These are phyloP conservation scores for Plantago coronopus DNA, from an alignment of 305 asterid genomes.

Conservation along the genomic window DNA sequence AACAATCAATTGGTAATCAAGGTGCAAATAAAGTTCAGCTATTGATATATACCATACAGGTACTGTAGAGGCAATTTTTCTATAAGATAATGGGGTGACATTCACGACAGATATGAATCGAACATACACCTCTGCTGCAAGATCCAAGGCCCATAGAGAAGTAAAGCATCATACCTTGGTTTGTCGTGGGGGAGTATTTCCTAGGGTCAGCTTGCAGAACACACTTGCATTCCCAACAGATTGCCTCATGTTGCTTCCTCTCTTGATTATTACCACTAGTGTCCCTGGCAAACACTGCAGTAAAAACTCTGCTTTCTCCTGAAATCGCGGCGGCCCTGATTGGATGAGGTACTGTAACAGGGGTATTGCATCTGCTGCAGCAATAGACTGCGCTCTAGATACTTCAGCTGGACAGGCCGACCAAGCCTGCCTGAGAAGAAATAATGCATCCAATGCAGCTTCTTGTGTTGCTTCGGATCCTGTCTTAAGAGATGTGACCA, in stretches of 20 bases:
- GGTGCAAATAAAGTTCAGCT: too few relatives aligned
- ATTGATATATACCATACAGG: too few relatives aligned
- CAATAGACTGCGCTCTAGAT: constrained; percentile 94
- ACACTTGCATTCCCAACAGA: constrained; percentile 97
- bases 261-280: constrained; percentile 78
- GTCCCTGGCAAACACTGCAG: constrained; percentile 98
- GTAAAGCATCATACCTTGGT: constrained; percentile 50
- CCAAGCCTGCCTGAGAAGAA: constrained; percentile 98
- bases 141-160: neutral
- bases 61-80: too few relatives aligned
- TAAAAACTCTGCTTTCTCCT: constrained; percentile 93
- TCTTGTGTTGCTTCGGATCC: constrained; percentile 98
- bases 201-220: constrained; percentile 94
- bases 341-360: constrained; percentile 93
- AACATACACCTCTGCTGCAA: too few relatives aligned
- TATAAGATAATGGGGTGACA: too few relatives aligned
- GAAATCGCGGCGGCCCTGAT: constrained; percentile 98
- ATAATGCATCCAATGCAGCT: constrained; percentile 95
- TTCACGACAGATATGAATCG: too few relatives aligned
- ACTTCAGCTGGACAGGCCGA: constrained; percentile 99
- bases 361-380: constrained; percentile 98
- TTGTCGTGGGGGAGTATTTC: constrained; percentile 79
- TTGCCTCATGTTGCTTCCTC: constrained; percentile 95
- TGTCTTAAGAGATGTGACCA: constrained; percentile 93
- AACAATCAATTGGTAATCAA: too few relatives aligned